Evolutionary conservation across 768 basidiomycete genomes (phyloP).

Genomic region (Boletus vinaceobasis): DNA sequence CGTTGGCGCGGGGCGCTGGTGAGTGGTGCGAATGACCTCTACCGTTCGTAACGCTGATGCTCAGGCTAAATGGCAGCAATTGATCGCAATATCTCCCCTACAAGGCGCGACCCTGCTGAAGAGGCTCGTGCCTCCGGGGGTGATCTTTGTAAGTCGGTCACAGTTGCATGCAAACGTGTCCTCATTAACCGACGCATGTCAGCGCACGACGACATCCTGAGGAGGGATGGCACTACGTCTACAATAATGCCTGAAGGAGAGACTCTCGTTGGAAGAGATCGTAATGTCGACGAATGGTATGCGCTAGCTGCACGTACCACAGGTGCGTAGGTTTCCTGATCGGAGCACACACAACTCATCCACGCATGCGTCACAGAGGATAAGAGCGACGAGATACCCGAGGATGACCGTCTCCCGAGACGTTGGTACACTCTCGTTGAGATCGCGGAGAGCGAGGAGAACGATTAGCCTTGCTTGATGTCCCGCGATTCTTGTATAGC

Average conservation of each 20-base stretch:
- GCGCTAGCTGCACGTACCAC: background rate
- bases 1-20: conserved; percentile 6
- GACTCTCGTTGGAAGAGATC: background rate
- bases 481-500: background rate
- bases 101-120: background rate
- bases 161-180: background rate
- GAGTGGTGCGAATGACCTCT: background rate
- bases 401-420: background rate
- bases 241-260: background rate
- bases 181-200: background rate
- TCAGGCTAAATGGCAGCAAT: background rate
- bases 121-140: background rate
- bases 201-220: background rate
- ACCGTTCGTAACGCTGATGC: background rate
- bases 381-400: background rate
- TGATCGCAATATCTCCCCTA: background rate
- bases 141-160: conserved; percentile 1
- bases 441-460: background rate
- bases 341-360: background rate
- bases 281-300: background rate
- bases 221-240: background rate
- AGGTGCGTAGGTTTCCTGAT: background rate
- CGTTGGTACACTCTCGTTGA: conserved; percentile 10
- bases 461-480: background rate
- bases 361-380: background rate